A percentile compares a stretch with the other conserved stretches of the same genome.
These are phyloP conservation scores for Termitomyces sp. DNA, from an alignment of 1,284 basidiomycete species.

Conservation along the genomic window DNA sequence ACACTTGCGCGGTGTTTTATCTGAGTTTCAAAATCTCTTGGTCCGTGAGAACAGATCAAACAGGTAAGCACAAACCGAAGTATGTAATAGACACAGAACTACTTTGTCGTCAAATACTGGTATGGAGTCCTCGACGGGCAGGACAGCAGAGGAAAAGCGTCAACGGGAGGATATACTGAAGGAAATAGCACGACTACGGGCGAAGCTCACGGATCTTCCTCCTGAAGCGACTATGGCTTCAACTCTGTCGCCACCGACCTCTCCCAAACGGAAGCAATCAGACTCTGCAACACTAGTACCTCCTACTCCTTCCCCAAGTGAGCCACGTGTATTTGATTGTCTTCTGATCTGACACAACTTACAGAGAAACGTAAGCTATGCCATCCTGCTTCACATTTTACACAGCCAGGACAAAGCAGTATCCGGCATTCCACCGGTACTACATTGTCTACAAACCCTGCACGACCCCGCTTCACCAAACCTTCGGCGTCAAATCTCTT, in stretches of 20 bases:
- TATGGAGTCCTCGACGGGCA: slow-evolving; percentile 34
- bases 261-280: slow-evolving; percentile 48
- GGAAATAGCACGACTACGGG: slow-evolving; percentile 31
- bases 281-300: slow-evolving; percentile 49
- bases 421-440: not conserved
- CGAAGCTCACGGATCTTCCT: slow-evolving; percentile 25
- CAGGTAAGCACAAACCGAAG: slow-evolving; percentile 15
- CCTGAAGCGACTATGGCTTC: slow-evolving; percentile 12
- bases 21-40: slow-evolving; percentile 25
- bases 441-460: slow-evolving; percentile 1
- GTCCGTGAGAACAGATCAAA: slow-evolving; percentile 16
- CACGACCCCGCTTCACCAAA: slow-evolving; percentile 18
- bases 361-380: slow-evolving; percentile 38
- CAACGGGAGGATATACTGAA: slow-evolving; percentile 27
- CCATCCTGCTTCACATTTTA: slow-evolving; percentile 11
- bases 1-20: slow-evolving; percentile 15
- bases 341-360: slow-evolving; percentile 14
- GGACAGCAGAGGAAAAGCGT: slow-evolving; percentile 22
- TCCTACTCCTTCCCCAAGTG: slow-evolving; percentile 68
- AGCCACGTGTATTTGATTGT: slow-evolving; percentile 21
- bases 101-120: no score
- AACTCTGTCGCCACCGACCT: slow-evolving; percentile 23
- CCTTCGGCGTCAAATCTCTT: slow-evolving; percentile 45
- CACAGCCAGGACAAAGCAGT: not conserved
- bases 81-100: no score